Evolutionary conservation across 1,284 basidiomycete genomes (phyloP), one percentile per base, ranked within the genome.

Genomic region (Clitocybe nebularis): DNA sequence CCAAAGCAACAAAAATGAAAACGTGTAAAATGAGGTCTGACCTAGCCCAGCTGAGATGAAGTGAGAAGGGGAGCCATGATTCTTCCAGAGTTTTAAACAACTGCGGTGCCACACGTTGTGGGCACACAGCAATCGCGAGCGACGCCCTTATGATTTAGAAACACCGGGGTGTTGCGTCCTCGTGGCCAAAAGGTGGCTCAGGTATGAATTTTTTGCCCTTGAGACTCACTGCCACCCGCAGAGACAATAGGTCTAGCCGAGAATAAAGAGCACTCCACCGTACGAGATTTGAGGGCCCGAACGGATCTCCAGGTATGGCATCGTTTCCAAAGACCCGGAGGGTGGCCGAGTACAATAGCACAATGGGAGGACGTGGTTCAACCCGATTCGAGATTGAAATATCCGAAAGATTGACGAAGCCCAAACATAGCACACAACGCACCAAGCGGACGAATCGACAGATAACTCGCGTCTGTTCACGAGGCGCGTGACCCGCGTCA

Each of bases 401-500:
- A n/a, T n/a, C n/a, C 5, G 26, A 28, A 28, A 13, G 17, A 16
- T 30, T 7, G n/a, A 30, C 17, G 29, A n/a, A n/a, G 11, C n/a
- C n/a, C n/a, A n/a, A n/a, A n/a, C n/a, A n/a, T n/a, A n/a, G n/a
- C n/a, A n/a, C n/a, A n/a, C n/a, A n/a, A n/a, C n/a, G n/a, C n/a
- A n/a, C n/a, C n/a, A n/a, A n/a, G n/a, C n/a, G n/a, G n/a, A n/a
- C 16, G 3, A 34, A 11, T 10, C 16, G n/a, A 5, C 10, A 20
- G 38, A n/a, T 7, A 13, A 44, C 20, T 36, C 44, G 44, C 44
- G 45, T 39, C 33, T 40, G 43, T 46, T 30, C 30, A 44, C 48
- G 17, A 41, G 33, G 35, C 48, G 35, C 51, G 46, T 51, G 51
- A 50, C 37, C 26, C 28, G 29, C 21, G 48, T 44, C 40, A 39